Conservation (phyloP, 2,329 filamentous ascomycete species). For the Ambrosiella cleistominuta region DNA sequence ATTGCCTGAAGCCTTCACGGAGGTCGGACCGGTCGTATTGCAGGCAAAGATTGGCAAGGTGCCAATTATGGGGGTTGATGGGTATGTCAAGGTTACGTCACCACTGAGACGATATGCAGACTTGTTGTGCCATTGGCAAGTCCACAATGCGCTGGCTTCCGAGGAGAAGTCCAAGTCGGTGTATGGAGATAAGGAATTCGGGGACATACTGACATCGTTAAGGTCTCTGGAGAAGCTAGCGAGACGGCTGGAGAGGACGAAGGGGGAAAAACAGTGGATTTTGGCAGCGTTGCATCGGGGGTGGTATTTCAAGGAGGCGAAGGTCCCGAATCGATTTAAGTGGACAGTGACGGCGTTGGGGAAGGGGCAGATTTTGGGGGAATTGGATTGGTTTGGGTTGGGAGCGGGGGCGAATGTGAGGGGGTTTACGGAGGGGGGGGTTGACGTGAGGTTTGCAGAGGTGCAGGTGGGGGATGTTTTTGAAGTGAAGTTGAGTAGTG, state of each 20-base stretch:
- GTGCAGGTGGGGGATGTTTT: slow-evolving; percentile 34
- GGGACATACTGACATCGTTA: slow-evolving; percentile 27
- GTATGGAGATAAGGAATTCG: neutral
- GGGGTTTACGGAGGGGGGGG: slow-evolving; percentile 18
- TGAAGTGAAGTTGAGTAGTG: slow-evolving; percentile 34
- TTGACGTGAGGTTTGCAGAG: slow-evolving; percentile 26
- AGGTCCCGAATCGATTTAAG: slow-evolving; percentile 29
- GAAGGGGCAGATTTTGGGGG: slow-evolving; percentile 22
- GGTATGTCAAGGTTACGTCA: slow-evolving; percentile 47
- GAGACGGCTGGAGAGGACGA: slow-evolving; percentile 25
- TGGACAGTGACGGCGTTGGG: slow-evolving; percentile 28
- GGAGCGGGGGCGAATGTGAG: slow-evolving; percentile 23
- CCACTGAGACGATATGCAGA: slow-evolving; percentile 49
- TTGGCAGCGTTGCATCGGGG: slow-evolving; percentile 42
- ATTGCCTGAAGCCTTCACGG: slow-evolving; percentile 16
- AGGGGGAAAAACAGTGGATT: slow-evolving; percentile 35
- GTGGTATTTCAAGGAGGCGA: slow-evolving; percentile 35
- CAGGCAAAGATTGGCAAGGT: slow-evolving; percentile 36
- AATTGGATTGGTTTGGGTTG: slow-evolving; percentile 32
- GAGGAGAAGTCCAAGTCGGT: slow-evolving; percentile 19
- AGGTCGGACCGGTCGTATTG: slow-evolving; percentile 32
- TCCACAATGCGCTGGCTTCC: slow-evolving; percentile 36
- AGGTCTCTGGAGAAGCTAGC: slow-evolving; percentile 35
- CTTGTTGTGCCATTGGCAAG: slow-evolving; percentile 48
- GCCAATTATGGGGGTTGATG: slow-evolving; percentile 38